Evolutionary conservation across 2,329 filamentous ascomycete genomes (phyloP), one percentile per base, ranked within the genome.

Genomic region (Teratosphaeriaceae sp.): DNA sequence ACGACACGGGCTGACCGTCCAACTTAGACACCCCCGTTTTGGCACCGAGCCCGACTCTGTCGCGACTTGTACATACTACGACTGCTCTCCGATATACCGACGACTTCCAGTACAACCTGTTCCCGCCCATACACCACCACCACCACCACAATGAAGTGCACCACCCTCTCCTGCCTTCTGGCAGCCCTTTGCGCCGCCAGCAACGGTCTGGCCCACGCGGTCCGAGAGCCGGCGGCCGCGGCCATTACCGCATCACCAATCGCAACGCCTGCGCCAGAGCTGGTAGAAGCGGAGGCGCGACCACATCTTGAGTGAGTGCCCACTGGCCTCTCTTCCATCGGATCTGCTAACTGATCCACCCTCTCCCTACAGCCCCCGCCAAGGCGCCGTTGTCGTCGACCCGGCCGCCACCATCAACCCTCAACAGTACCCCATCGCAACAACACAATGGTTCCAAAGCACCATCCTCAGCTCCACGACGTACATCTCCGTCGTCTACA

Each of bases 401-500:
- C 42, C 42, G 8, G 47, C 41, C 21, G 44, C 49, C 20, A 52
- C 46, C 13, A 35, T 42, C 18, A 45, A 42, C 13, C 26, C 46
- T 2, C 33, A 29, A 18, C 50, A 54, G 45, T 46, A 43, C 9
- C 50, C 49, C 9, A 41, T 54, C 34, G 38, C 58, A 21, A 60
- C 57, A 2, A 56, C 56, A 16, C 43, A 52, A 38, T 57, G 50
- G 51, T 21, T 51, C 29, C 39, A 52, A 19, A 39, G 42, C 9
- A 50, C 48, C 1, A 47, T 48, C 20, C 40, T 18, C 23, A 38
- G 38, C 35, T 29, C 40, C 5, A 51, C 46, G n/a, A 57, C 56
- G 21, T 61, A 46, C 29, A 42, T 49, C 13, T 26, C 51, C 19
- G 43, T 56, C 45, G 41, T 54, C 40, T 62, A 59, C 50, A 60